Conservation (phyloP, 805 yeast genomes). For the Zygosaccharomyces pseudorouxii region DNA sequence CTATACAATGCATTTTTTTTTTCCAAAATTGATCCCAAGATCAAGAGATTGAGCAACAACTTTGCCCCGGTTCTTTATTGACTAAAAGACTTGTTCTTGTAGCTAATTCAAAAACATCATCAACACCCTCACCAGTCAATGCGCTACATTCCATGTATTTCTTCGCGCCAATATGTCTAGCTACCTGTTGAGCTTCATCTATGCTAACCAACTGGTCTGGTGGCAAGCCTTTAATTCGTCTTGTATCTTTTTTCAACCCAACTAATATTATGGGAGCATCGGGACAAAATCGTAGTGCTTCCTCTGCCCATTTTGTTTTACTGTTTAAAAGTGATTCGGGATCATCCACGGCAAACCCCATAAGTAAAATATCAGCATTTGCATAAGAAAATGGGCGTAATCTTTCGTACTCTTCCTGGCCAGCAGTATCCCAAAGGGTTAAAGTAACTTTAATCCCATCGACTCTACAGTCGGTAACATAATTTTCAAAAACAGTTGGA, state of each 20-base stretch:
- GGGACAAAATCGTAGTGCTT: slow-evolving; percentile 77
- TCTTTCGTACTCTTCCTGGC: slow-evolving; percentile 92
- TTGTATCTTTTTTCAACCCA: slow-evolving; percentile 79
- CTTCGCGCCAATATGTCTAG: slow-evolving; percentile 76
- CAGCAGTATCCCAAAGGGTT: slow-evolving; percentile 95
- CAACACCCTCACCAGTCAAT: slow-evolving; percentile 90
- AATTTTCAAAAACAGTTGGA: slow-evolving; percentile 92
- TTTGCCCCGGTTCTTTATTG: slow-evolving; percentile 40
- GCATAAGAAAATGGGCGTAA: slow-evolving; percentile 83
- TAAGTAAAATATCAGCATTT: slow-evolving; percentile 78
- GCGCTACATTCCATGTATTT: slow-evolving; percentile 85
- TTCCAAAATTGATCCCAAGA: neutral
- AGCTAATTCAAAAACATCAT: slow-evolving; percentile 88
- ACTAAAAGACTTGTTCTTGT: slow-evolving; percentile 74
- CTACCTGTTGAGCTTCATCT: slow-evolving; percentile 61
- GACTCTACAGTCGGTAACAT: slow-evolving; percentile 89
- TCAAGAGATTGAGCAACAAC: slow-evolving; percentile 36
- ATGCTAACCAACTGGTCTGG: slow-evolving; percentile 46
- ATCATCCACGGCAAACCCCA: slow-evolving; percentile 80
- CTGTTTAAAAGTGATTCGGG: slow-evolving; percentile 85
- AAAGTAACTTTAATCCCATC: slow-evolving; percentile 88
- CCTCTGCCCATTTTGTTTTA: slow-evolving; percentile 79
- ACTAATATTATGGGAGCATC: slow-evolving; percentile 71
- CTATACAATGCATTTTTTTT: neutral
- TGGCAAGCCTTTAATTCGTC: slow-evolving; percentile 36